Evolutionary conservation across 2,329 filamentous ascomycete species (phyloP).

Genomic region (Botrytis elliptica): DNA sequence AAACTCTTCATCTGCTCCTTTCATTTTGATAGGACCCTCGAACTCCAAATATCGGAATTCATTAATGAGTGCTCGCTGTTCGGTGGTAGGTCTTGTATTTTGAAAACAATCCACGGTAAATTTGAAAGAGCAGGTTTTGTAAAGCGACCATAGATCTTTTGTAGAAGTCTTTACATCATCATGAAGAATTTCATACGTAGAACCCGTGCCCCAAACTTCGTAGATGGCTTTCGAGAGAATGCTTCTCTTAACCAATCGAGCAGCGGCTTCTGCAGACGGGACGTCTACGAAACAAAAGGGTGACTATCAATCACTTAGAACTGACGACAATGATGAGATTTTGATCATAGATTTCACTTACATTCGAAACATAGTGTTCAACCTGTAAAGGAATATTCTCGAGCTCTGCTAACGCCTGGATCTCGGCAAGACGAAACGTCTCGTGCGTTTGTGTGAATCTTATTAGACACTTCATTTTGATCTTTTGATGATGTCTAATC

Average conservation of each 20-base stretch:
- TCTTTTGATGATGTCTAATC: neutral
- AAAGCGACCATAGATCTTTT: constrained; percentile 63
- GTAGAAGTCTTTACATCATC: constrained; percentile 59
- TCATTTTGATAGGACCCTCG: constrained; percentile 74
- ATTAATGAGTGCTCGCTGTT: constrained; percentile 76
- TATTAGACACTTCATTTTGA: constrained; percentile 73
- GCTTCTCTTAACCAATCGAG: constrained; percentile 67
- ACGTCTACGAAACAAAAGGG: constrained; percentile 81
- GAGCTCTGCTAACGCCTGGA: constrained; percentile 73
- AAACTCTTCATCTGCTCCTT: constrained; percentile 70
- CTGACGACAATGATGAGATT: constrained; percentile 26
- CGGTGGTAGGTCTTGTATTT: constrained; percentile 61
- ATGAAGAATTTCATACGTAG: constrained; percentile 67
- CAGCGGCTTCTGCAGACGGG: constrained; percentile 62
- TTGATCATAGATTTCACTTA: constrained; percentile 47
- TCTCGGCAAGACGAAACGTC: constrained; percentile 82
- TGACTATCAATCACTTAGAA: constrained; percentile 53
- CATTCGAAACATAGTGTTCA: constrained; percentile 70
- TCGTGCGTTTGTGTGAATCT: constrained; percentile 89
- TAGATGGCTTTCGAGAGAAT: constrained; percentile 82
- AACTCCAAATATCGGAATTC: constrained; percentile 78
- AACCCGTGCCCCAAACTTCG: constrained; percentile 80
- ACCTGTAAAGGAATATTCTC: constrained; percentile 68
- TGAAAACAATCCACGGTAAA: constrained; percentile 83
- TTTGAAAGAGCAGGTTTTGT: constrained; percentile 69